phyloP scores from a whole-genome alignment of 805 yeast species.

The Cyberlindnera xishuangbannaensis region DNA sequence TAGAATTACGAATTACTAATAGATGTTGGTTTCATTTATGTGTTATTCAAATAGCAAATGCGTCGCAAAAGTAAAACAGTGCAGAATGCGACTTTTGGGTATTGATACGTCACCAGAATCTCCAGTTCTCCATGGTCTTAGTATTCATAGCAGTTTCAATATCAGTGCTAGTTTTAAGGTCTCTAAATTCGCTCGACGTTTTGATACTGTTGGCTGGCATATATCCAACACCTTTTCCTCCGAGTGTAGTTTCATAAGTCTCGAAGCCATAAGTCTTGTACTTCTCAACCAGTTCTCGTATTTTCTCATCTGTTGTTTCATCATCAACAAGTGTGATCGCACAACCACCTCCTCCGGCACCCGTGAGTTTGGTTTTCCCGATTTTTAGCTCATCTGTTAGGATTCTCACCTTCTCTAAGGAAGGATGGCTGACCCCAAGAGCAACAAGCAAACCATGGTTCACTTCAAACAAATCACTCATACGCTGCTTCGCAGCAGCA shows the following conservation, averaged over 20 bases:
- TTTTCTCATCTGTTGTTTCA: slow-evolving; percentile 27
- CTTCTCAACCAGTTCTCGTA: slow-evolving; percentile 31
- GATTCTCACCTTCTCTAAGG: slow-evolving; percentile 68
- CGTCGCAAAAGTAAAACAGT: no score
- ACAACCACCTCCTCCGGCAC: slow-evolving; percentile 99
- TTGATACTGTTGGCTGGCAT: slow-evolving; percentile 17
- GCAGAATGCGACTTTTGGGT: no score
- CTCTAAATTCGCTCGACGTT: slow-evolving; percentile 32
- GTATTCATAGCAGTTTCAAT: slow-evolving; percentile 46
- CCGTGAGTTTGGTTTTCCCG: slow-evolving; percentile 92
- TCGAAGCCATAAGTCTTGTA: slow-evolving; percentile 52
- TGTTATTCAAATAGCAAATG: no score
- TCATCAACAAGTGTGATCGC: slow-evolving; percentile 74
- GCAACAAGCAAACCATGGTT: slow-evolving; percentile 87
- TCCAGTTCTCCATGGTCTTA: slow-evolving; percentile 42
- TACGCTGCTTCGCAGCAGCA: slow-evolving; percentile 31
- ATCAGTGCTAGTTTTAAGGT: slow-evolving; percentile 36
- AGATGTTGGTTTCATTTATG: no score
- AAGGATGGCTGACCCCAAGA: slow-evolving; percentile 89
- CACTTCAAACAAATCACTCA: slow-evolving; percentile 62
- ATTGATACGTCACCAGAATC: slow-evolving; percentile 44
- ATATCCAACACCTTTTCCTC: slow-evolving; percentile 84
- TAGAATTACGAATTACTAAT: no score
- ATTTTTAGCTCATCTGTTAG: slow-evolving; percentile 56
- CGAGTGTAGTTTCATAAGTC: slow-evolving; percentile 73